A percentile compares a stretch with the other conserved stretches of the same genome.
phyloP scores from a whole-genome alignment of 345 rosid genomes.

The Populus davidiana region DNA sequence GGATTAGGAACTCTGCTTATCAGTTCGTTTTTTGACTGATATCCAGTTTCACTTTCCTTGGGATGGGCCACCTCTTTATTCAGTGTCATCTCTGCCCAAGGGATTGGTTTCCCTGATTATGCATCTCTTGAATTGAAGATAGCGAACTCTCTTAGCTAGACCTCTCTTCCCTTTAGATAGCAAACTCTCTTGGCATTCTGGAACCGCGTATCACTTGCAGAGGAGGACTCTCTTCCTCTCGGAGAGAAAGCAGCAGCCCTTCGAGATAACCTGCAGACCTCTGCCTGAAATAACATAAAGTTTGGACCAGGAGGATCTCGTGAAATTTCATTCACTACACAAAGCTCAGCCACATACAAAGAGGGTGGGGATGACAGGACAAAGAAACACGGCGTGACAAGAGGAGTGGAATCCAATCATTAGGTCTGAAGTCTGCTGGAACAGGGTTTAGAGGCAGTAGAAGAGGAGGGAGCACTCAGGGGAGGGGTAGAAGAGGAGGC shows the following conservation, averaged over 20 bases:
- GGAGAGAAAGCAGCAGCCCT: conserved; percentile 77
- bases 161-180: neutral
- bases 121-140: neutral
- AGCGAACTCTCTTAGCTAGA: neutral
- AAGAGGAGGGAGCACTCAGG: conserved; percentile 31
- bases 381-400: conserved; percentile 31
- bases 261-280: conserved; percentile 32
- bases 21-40: neutral
- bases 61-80: neutral
- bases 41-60: neutral
- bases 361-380: conserved; percentile 59
- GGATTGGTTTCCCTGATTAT: neutral
- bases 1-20: neutral
- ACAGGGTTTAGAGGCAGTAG: conserved; percentile 49
- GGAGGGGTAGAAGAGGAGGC: conserved; percentile 40
- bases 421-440: conserved; percentile 53
- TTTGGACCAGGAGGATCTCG: conserved; percentile 88
- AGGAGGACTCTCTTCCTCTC: conserved; percentile 70
- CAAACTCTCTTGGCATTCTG: conserved; percentile 41
- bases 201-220: conserved; percentile 53
- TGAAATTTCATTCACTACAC: conserved; percentile 69
- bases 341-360: conserved; percentile 53
- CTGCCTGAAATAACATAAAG: conserved; percentile 52
- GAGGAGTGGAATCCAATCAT: conserved; percentile 81
- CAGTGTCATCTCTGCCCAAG: neutral